Base-by-base conservation (phyloP, 805 yeast species). In the Wickerhamomyces bovis region DNA sequence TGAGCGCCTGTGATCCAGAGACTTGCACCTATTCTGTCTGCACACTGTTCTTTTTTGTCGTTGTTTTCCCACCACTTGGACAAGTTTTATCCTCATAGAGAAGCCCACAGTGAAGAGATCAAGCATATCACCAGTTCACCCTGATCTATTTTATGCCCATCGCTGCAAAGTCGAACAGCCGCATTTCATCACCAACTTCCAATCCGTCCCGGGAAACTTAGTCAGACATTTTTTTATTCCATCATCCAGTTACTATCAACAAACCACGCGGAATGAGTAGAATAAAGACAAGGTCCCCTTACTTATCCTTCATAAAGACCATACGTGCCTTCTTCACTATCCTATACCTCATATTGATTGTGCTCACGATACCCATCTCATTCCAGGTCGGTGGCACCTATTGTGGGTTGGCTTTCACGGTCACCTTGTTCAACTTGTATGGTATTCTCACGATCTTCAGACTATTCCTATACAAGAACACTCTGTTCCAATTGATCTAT, bases 371-470 rank as follows among this genome's bases (percentile, higher is more conserved):
- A 7, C 98, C 98, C 5, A 75, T 94, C 51, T 85, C 97, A 21
- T 94, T 94, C 66, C 96, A 92, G 60, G 84, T 89, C 35, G 98
- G 98, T 10, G 97, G 98, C 1, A 75, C 83, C 18, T 75, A 80
- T 46, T 92, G 98, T 66, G 99, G 99, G 1, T 69, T 94, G 49
- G 80, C 95, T 18, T 94, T 81, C 63, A 81, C 92, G 0, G 75
- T 81, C 28, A 82, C 96, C 7, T 73, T 92, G 42, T 77, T 87
- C 45, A 69, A 77, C 39, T 66, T 85, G 44, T 90, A 89, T 65
- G 82, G 87, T 50, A 62, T 77, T 6, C 68, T 88, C 46, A 87
- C 97, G 9, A 81, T 95, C 1, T 58, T 89, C 26, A 73, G 95
- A 48, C 71, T 89, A 26, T 54, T 81, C 10, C 62, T 69, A 1